A percentile compares a stretch with the other conserved stretches of the same genome.
Conservation (phyloP, 768 basidiomycete species). For the Tricholoma bakamatsutake region DNA sequence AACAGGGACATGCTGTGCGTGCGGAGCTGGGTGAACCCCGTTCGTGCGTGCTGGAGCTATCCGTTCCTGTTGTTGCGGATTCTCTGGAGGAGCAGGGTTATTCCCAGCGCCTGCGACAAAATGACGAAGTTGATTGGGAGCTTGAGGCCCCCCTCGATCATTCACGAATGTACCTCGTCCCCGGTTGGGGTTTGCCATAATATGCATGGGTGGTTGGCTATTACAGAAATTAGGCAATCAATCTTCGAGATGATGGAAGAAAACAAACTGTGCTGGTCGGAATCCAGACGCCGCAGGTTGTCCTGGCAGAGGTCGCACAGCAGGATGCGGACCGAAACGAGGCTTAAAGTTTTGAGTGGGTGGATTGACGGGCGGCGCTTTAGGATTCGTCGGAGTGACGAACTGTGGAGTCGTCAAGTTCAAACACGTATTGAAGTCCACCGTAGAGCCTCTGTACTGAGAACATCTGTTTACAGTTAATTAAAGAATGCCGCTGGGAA, state of each 20-base stretch:
- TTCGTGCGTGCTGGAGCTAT: conserved; percentile 10
- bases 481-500: conserved; percentile 4
- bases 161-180: conserved; percentile 30
- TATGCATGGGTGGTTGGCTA: conserved; percentile 44
- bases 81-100: neutral
- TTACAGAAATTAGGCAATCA: conserved; percentile 4
- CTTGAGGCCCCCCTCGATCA: conserved; percentile 26
- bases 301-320: conserved; percentile 47
- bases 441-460: conserved; percentile 84
- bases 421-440: conserved; percentile 82
- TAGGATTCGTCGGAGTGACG: conserved; percentile 65
- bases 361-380: conserved; percentile 42
- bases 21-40: conserved; percentile 2
- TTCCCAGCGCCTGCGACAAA: neutral
- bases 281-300: conserved; percentile 58
- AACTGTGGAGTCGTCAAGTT: conserved; percentile 88
- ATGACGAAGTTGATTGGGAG: conserved; percentile 2
- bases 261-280: conserved; percentile 45
- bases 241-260: neutral
- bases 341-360: conserved; percentile 56
- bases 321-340: conserved; percentile 60
- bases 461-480: conserved; percentile 57
- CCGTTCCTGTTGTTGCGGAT: conserved; percentile 2
- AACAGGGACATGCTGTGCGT: conserved; percentile 1
- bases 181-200: conserved; percentile 75